Evolutionary conservation across 129 eudicot genomes (phyloP).

Genomic region (Solidago caesia): DNA sequence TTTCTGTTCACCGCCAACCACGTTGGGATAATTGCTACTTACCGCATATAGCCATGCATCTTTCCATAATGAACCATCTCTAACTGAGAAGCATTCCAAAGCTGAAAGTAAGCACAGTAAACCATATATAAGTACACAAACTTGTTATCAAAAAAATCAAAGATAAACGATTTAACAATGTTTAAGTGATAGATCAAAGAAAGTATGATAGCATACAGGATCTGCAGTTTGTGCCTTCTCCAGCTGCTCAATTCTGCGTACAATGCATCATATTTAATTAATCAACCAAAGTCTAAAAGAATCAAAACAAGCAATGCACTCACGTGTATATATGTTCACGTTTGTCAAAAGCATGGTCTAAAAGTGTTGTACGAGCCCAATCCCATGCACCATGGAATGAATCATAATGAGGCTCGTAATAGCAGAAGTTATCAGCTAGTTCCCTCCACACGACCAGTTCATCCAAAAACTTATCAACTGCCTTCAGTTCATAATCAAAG

Average conservation of each 20-base stretch:
- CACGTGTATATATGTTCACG: constrained; percentile 81
- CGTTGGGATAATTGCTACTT: constrained; percentile 22
- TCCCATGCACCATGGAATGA: constrained; percentile 91
- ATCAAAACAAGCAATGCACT: constrained; percentile 20
- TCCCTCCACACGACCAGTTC: constrained; percentile 96
- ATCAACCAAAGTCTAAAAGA: constrained; percentile 6
- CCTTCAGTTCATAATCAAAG: constrained; percentile 44
- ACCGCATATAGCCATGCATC: constrained; percentile 99
- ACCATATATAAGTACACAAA: background rate
- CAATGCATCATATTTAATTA: background rate
- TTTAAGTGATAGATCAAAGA: background rate
- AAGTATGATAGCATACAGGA: constrained; percentile 53
- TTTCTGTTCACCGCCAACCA: background rate
- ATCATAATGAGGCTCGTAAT: constrained; percentile 84
- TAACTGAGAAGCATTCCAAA: constrained; percentile 98
- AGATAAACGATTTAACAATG: constrained; percentile 2
- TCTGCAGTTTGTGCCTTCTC: constrained; percentile 97
- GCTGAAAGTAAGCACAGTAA: constrained; percentile 48
- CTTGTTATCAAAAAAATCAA: background rate
- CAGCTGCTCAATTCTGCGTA: constrained; percentile 73
- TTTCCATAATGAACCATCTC: constrained; percentile 95
- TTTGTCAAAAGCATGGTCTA: constrained; percentile 84
- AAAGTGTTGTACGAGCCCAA: constrained; percentile 84
- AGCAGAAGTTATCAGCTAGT: constrained; percentile 92
- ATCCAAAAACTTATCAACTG: constrained; percentile 87